Base-by-base conservation (phyloP, 305 asterid genomes). In the Plantago coronopus region DNA sequence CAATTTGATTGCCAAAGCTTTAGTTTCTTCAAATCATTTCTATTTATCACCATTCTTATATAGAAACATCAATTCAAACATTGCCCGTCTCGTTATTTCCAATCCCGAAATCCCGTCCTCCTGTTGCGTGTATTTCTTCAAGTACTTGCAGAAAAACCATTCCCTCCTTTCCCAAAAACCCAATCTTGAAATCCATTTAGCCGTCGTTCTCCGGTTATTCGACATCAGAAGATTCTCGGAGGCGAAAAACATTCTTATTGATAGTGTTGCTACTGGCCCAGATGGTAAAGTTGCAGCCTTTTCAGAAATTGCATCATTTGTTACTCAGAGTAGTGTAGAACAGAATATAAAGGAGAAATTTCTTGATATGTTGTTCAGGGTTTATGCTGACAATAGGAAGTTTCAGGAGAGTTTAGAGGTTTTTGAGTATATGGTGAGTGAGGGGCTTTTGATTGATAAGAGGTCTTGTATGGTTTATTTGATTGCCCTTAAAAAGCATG, bases 401-500 rank as follows among this genome's bases (percentile, higher is more conserved):
- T 78, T 82, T 57, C 71, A 68, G 8, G 88, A 79, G 78, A 88
- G 74, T 44, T 51, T 79, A 62, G 88, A 79, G 78, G 84, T 86
- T 50, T 88, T 91, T 61, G 89, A 81, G 66, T 69, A 78, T 53
- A 79, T 86, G 95, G 73, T 73, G 50, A 76, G 54, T 5, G 68
- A 68, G 54, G 86, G 77, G 50, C 59, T 79, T 45, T 75, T 37
- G 62, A 78, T 88, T 46, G 96, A 86, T 48, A 93, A 84, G 55
- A 83, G 88, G 48, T 78, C 93, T 69, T 88, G 96, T 59, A 82
- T 81, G 88, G 91, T 76, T 64, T 83, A 74, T 70, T 72, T 91
- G 76, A 53, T 78, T 59, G 86, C 86, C 16, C 65, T 75, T 56
- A 84, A 78, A 78, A 81, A 69, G 64, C 51, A 69, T 68, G 67